These are phyloP conservation scores for Pleomassaria siparia DNA, from an alignment of 2,329 filamentous ascomycete species.

Conservation along the genomic window DNA sequence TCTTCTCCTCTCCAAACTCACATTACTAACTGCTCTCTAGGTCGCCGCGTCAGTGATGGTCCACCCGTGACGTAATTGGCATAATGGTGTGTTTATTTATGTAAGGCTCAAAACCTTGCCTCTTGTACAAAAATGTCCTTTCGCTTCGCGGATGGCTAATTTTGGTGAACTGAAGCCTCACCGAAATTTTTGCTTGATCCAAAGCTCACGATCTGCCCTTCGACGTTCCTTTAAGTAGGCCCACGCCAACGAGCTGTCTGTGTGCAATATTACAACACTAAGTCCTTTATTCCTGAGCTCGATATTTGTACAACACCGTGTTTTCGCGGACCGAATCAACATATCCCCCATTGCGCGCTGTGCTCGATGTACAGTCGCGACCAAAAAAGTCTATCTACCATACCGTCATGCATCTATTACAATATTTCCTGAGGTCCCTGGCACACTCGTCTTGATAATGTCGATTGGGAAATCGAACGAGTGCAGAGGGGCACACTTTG, in stretches of 20 bases:
- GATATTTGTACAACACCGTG: not conserved
- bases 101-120: conserved; percentile 38
- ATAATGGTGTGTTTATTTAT: conserved; percentile 14
- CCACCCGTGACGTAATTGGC: conserved; percentile 7
- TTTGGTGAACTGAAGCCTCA: conserved; percentile 27
- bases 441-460: not conserved
- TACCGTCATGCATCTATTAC: not conserved
- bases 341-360: not conserved
- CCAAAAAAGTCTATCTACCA: not conserved
- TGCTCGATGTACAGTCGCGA: not conserved
- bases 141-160: conserved; percentile 34
- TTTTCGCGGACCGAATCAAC: not conserved
- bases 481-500: not conserved
- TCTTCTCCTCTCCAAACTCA: not conserved
- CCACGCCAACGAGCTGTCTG: conserved; percentile 24
- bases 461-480: not conserved
- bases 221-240: conserved; percentile 43
- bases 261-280: not conserved
- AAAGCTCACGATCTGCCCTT: conserved; percentile 3
- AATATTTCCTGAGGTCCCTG: not conserved
- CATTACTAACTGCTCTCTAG: conserved; percentile 27
- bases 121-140: conserved; percentile 34
- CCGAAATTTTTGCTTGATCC: conserved; percentile 17
- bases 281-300: not conserved
- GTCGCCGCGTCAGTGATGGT: conserved; percentile 38